Percentiles rank a stretch among this genome's conserved stretches.
These are phyloP conservation scores for Radiomyces spectabilis DNA, from an alignment of 192 early-diverging fungal species.

Conservation along the genomic window DNA sequence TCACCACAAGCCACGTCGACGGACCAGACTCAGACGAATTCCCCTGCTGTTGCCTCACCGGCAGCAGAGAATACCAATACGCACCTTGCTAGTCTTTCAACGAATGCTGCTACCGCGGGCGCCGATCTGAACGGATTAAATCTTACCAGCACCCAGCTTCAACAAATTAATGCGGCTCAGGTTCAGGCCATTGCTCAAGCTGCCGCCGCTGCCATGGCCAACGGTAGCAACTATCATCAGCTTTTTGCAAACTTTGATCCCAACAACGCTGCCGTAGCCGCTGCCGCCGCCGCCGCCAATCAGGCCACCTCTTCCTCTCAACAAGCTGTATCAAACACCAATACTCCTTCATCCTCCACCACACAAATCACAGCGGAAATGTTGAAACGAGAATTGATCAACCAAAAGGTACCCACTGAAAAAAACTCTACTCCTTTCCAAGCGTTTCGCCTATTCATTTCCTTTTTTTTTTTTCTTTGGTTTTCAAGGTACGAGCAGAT, in stretches of 20 bases:
- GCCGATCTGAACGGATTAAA: background rate
- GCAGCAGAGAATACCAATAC: background rate
- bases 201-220: constrained; percentile 17
- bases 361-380: constrained; percentile 17
- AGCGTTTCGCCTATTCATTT: background rate
- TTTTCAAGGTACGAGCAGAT: constrained; percentile 41
- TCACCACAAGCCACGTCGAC: background rate
- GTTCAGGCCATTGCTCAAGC: constrained; percentile 18
- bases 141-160: background rate
- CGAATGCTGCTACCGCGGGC: background rate
- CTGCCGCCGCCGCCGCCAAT: background rate
- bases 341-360: background rate
- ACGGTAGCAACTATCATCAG: constrained; percentile 11
- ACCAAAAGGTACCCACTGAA: constrained; percentile 22
- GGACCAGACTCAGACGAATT: background rate
- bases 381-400: constrained; percentile 26
- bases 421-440: background rate
- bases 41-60: background rate
- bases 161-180: constrained; percentile 18
- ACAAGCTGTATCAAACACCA: background rate
- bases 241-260: constrained; percentile 6
- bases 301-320: background rate
- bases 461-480: background rate
- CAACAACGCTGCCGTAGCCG: background rate
- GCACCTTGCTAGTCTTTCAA: background rate